phyloP scores from a whole-genome alignment of 148 eudicot species.

The Spergularia bocconei region DNA sequence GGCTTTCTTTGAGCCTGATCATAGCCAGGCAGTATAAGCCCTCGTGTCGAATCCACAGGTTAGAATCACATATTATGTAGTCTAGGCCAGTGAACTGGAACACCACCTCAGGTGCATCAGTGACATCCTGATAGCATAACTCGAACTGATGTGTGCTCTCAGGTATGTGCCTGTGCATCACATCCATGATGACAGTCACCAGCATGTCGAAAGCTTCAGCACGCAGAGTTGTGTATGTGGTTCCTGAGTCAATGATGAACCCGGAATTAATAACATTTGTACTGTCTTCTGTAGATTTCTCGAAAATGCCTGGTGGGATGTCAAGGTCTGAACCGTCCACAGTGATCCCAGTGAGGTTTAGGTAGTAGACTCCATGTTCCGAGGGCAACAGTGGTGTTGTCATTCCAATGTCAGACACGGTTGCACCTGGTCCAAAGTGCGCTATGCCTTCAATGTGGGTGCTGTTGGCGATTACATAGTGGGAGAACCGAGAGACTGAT shows the following conservation, averaged over 20 bases:
- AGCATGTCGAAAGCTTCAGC: conserved; percentile 29
- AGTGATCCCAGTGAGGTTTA: conserved; percentile 27
- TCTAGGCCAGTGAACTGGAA: conserved; percentile 30
- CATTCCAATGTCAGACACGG: conserved; percentile 23
- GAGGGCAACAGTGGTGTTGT: conserved; percentile 25
- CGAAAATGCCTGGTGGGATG: conserved; percentile 23
- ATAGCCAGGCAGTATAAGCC: conserved; percentile 32
- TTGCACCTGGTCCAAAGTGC: conserved; percentile 22
- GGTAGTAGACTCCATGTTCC: conserved; percentile 19
- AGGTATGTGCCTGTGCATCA: conserved; percentile 24
- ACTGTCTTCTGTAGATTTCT: conserved; percentile 13
- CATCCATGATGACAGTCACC: conserved; percentile 16
- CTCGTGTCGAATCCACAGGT: conserved; percentile 26
- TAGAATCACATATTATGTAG: conserved; percentile 30
- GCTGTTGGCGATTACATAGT: conserved; percentile 28
- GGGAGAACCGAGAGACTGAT: conserved; percentile 27
- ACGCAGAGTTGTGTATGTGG: conserved; percentile 24
- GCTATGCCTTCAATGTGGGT: conserved; percentile 26
- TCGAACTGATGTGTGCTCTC: conserved; percentile 22
- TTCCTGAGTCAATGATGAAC: conserved; percentile 30
- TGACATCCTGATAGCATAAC: conserved; percentile 27
- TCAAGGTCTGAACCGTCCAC: conserved; percentile 27
- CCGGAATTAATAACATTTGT: neutral
- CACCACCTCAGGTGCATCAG: conserved; percentile 32
- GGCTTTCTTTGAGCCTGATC: conserved; percentile 17